These are phyloP conservation scores for Corinectria fuckeliana DNA, from an alignment of 2,329 filamentous ascomycete species.

Conservation along the genomic window DNA sequence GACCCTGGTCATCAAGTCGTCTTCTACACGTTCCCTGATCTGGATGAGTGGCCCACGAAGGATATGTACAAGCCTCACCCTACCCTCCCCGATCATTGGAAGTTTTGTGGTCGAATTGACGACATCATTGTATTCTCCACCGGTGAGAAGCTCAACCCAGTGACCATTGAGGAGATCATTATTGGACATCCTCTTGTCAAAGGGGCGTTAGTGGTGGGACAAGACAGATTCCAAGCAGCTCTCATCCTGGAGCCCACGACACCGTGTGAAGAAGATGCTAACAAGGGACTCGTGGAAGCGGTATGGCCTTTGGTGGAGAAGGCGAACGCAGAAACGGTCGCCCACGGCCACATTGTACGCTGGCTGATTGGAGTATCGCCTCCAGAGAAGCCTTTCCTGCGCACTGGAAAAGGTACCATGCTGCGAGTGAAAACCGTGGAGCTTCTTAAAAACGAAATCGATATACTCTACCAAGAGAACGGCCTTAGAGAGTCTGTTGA, in stretches of 20 bases:
- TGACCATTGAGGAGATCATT: slow-evolving; percentile 40
- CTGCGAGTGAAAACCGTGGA: neutral
- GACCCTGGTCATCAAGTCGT: slow-evolving; percentile 43
- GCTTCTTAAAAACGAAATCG: neutral
- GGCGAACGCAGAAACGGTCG: slow-evolving; percentile 51
- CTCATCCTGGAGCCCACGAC: slow-evolving; percentile 54
- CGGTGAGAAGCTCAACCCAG: slow-evolving; percentile 57
- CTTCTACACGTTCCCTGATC: slow-evolving; percentile 47
- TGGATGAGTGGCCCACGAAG: slow-evolving; percentile 45
- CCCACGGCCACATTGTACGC: slow-evolving; percentile 53
- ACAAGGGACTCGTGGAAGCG: slow-evolving; percentile 45
- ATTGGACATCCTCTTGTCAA: slow-evolving; percentile 47
- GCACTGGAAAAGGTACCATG: slow-evolving; percentile 1
- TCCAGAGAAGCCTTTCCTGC: neutral
- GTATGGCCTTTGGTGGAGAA: slow-evolving; percentile 52
- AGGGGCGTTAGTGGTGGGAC: slow-evolving; percentile 54
- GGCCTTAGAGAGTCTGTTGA: neutral
- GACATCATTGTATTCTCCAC: slow-evolving; percentile 58
- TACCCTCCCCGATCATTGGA: slow-evolving; percentile 43
- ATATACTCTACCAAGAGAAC: neutral
- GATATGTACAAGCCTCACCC: slow-evolving; percentile 48
- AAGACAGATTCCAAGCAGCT: slow-evolving; percentile 53
- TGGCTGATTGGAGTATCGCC: slow-evolving; percentile 48
- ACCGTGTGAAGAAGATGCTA: slow-evolving; percentile 36
- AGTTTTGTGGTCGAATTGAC: slow-evolving; percentile 39